A percentile compares a stretch with the other conserved stretches of the same genome.
These are phyloP conservation scores for Coniosporium tulheliwenetii DNA, from an alignment of 2,329 filamentous ascomycete species.

Conservation along the genomic window DNA sequence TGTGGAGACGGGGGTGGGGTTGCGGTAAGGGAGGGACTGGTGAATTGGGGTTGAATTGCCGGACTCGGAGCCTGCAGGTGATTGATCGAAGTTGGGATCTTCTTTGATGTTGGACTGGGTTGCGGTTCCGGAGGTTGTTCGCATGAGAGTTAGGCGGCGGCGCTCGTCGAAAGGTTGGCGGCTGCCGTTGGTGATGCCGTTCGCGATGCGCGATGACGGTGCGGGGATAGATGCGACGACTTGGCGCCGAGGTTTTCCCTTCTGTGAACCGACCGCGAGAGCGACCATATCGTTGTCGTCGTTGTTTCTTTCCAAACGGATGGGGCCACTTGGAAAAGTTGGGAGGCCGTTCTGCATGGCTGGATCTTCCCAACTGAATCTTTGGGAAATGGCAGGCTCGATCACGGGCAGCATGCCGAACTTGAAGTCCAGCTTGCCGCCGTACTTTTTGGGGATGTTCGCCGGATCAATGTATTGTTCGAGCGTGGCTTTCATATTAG, in stretches of 20 bases:
- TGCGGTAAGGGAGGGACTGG: not conserved
- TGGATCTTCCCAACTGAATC: slow-evolving; percentile 23
- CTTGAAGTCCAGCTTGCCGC: slow-evolving; percentile 67
- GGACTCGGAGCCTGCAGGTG: not conserved
- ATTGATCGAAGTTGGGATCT: not conserved
- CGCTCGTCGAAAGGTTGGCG: too few species aligned
- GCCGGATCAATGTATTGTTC: slow-evolving; percentile 64
- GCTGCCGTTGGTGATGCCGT: too few species aligned
- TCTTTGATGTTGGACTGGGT: not conserved
- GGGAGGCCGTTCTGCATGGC: slow-evolving; percentile 12
- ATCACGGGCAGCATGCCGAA: slow-evolving; percentile 62
- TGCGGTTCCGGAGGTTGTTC: not conserved
- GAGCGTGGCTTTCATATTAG: slow-evolving; percentile 64
- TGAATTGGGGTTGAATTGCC: not conserved
- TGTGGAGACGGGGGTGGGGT: not conserved
- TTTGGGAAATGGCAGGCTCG: slow-evolving; percentile 37
- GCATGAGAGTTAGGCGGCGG: too few species aligned
- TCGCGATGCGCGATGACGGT: too few species aligned
- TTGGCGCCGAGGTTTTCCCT: slow-evolving; percentile 21
- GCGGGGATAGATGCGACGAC: slow-evolving; percentile 20
- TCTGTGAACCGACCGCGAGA: slow-evolving; percentile 26
- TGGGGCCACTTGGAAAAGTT: slow-evolving; percentile 30
- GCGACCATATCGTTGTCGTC: slow-evolving; percentile 26
- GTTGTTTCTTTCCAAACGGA: slow-evolving; percentile 26
- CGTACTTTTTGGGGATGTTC: slow-evolving; percentile 81